Evolutionary conservation across 345 rosid genomes (phyloP), one percentile per base, ranked within the genome.

Genomic region (Ceriops zippeliana): DNA sequence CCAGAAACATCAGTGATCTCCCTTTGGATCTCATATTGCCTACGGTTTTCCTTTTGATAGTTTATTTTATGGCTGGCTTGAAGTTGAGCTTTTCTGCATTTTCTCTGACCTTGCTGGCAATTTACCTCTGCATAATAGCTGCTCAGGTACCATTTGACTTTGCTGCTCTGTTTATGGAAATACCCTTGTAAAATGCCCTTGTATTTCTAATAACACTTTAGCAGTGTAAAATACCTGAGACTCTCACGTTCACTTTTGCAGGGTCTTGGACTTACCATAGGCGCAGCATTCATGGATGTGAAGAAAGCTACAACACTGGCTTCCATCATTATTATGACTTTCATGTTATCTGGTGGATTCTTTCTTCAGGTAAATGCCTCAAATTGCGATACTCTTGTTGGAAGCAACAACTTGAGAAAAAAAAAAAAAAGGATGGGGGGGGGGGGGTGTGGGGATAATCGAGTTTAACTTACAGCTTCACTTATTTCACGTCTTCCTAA

Each of bases 191-290:
- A 42, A 42, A 42, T 13, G 2, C 5, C 49, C 16, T 42, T n/a
- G 51, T 54, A 34, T 51, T 32, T 69, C 49, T 10, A 38, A 1
- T 38, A 9, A 38, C 15, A 38, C 46, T 10, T 10, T 42, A 17
- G 49, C 49, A 42, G 24, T 22, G 24, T 42, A 42, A 4, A 42
- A 2, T 1, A 13, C 4, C 49, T 42, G 5, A 42, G 5, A 42
- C 49, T 13, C 49, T 42, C 49, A 11, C 49, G 2, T 42, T 42
- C 17, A 42, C 49, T 2, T 13, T 3, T 13, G 34, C 84, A 91
- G 99, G 99, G 99, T 47, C 96, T 93, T 3, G 99, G 99, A 69
- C 87, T 89, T 67, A 97, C 99, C 6, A 91, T 95, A 30, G 99
- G 99, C n/a, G 97, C 99, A 20, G 73, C 85, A 19, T 70, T 91